phyloP scores from a whole-genome alignment of 1,284 basidiomycete species.

The Ceraceosorus bombacis region DNA sequence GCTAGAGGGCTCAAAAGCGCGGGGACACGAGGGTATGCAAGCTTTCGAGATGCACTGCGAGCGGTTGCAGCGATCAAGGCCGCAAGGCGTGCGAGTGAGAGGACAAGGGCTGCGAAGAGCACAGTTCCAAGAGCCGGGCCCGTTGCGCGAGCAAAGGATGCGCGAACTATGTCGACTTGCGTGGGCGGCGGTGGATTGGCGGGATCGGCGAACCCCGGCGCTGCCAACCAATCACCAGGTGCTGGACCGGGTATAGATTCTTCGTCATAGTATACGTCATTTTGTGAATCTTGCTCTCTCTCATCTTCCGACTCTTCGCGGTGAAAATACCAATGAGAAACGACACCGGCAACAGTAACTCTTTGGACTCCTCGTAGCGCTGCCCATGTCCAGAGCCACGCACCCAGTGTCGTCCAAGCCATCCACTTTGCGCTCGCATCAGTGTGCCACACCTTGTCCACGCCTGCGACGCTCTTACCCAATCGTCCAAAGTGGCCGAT shows the following conservation, averaged over 20 bases:
- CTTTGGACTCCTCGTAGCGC: constrained; percentile 72
- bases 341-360: constrained; percentile 69
- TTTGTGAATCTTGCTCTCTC: constrained; percentile 18
- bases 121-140: constrained; percentile 74
- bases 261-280: constrained; percentile 12
- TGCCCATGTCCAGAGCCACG: constrained; percentile 88
- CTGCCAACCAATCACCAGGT: constrained; percentile 7
- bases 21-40: constrained; percentile 19
- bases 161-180: constrained; percentile 59
- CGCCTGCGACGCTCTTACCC: background rate
- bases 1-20: constrained; percentile 49
- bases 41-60: constrained; percentile 14
- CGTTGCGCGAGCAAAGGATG: constrained; percentile 68
- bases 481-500: constrained; percentile 37
- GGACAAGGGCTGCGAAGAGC: constrained; percentile 65
- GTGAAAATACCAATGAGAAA: constrained; percentile 87
- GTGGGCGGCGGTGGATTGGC: constrained; percentile 21
- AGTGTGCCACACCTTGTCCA: constrained; percentile 61
- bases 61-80: constrained; percentile 54
- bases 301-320: constrained; percentile 12
- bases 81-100: constrained; percentile 59
- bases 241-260: constrained; percentile 11
- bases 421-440: constrained; percentile 74
- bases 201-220: background rate
- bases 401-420: constrained; percentile 60